Evolutionary conservation across 495 filamentous ascomycete species (phyloP).

Genomic region (Articulospora tetracladia): DNA sequence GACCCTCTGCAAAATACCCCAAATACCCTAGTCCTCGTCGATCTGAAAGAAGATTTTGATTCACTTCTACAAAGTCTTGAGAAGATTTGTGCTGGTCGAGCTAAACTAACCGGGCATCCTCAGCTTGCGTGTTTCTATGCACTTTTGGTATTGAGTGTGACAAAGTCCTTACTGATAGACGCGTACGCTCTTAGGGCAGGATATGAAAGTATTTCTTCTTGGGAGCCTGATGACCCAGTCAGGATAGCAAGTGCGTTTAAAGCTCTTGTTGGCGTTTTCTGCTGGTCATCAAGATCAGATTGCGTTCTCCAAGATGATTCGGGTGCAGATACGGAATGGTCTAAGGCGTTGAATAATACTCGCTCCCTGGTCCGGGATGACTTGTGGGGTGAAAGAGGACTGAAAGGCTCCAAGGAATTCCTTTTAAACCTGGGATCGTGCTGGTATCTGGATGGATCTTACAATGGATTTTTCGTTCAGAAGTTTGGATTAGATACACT

Average conservation of each 20-base stretch:
- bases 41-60: conserved; percentile 16
- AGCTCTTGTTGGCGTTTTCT: conserved; percentile 16
- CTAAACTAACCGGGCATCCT: conserved; percentile 12
- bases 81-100: conserved; percentile 11
- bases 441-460: conserved; percentile 4
- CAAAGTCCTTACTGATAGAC: conserved; percentile 20
- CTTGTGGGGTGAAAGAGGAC: conserved; percentile 13
- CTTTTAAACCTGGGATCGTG: conserved; percentile 16
- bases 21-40: conserved; percentile 17
- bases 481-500: conserved; percentile 11
- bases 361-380: conserved; percentile 5
- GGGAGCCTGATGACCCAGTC: conserved; percentile 7
- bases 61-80: conserved; percentile 12
- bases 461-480: conserved; percentile 20
- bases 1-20: conserved; percentile 6
- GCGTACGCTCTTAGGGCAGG: conserved; percentile 13
- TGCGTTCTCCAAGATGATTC: conserved; percentile 4
- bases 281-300: conserved; percentile 19
- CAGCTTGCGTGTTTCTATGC: conserved; percentile 19
- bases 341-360: neutral
- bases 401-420: conserved; percentile 20
- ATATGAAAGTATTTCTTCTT: conserved; percentile 11
- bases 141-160: conserved; percentile 13
- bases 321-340: neutral
- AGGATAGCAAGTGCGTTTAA: conserved; percentile 20